A percentile compares a stretch with the other conserved stretches of the same genome.
Evolutionary conservation across 495 filamentous ascomycete species (phyloP).

Genomic region (Aspergillus coremiiformis): DNA sequence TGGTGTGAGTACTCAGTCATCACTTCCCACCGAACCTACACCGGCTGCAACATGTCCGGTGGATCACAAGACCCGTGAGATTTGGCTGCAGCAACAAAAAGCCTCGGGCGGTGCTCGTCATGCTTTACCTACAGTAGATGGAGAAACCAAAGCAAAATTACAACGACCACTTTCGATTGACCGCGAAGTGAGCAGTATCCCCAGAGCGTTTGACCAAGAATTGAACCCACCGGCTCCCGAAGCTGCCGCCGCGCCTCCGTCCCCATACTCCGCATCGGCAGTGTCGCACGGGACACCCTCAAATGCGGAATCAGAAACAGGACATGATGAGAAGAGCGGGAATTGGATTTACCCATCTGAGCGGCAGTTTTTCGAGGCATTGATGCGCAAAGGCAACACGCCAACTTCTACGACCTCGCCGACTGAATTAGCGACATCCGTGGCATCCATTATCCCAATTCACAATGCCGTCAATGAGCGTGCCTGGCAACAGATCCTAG

Average conservation of each 20-base stretch:
- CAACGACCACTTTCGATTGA: constrained; percentile 44
- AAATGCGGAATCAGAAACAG: constrained; percentile 67
- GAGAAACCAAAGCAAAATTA: constrained; percentile 28
- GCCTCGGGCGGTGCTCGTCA: constrained; percentile 22
- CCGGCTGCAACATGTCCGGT: constrained; percentile 62
- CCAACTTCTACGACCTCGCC: constrained; percentile 33
- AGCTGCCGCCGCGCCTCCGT: constrained; percentile 22
- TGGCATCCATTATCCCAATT: constrained; percentile 87
- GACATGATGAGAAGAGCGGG: constrained; percentile 53
- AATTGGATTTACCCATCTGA: constrained; percentile 98
- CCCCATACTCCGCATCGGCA: constrained; percentile 23
- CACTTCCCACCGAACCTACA: constrained; percentile 16
- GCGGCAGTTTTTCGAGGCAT: constrained; percentile 89
- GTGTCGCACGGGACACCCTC: constrained; percentile 46
- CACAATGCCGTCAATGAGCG: constrained; percentile 96
- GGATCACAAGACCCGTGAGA: constrained; percentile 74
- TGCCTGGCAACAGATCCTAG: constrained; percentile 74
- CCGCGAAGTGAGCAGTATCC: constrained; percentile 78
- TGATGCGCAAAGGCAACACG: constrained; percentile 69
- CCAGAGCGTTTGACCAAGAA: constrained; percentile 48
- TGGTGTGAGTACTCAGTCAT: constrained; percentile 35
- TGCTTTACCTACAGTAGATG: constrained; percentile 25
- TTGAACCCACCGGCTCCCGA: constrained; percentile 24
- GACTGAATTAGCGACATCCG: constrained; percentile 53
- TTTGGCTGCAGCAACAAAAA: constrained; percentile 61